Conservation (phyloP, 148 eudicot species). For the Rhododendron henanense region DNA sequence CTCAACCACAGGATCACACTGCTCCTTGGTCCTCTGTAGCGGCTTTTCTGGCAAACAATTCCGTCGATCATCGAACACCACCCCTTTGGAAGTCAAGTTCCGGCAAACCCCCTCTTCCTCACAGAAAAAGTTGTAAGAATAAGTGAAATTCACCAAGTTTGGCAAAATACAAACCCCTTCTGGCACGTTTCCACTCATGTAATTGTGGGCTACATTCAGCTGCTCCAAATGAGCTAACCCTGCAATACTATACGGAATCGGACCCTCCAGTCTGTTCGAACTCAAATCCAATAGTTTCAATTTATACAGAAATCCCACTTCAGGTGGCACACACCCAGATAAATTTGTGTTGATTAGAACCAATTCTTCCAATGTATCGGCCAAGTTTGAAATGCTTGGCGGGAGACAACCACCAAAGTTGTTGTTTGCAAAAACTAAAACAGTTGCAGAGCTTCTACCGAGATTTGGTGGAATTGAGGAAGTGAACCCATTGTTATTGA, state of each 20-base stretch:
- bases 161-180: conserved; percentile 59
- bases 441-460: conserved; percentile 44
- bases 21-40: conserved; percentile 63
- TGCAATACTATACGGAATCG: conserved; percentile 54
- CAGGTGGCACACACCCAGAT: conserved; percentile 57
- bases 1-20: conserved; percentile 42
- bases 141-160: conserved; percentile 45
- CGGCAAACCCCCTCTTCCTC: conserved; percentile 58
- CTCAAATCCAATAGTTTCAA: conserved; percentile 58
- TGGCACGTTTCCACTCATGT: conserved; percentile 52
- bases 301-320: conserved; percentile 57
- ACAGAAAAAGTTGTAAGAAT: conserved; percentile 60
- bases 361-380: conserved; percentile 53
- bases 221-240: conserved; percentile 55
- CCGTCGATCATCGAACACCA: conserved; percentile 46
- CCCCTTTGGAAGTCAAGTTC: conserved; percentile 42
- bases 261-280: conserved; percentile 45
- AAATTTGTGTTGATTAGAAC: conserved; percentile 49
- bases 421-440: conserved; percentile 64
- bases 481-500: conserved; percentile 54
- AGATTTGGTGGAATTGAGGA: conserved; percentile 45
- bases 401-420: conserved; percentile 54
- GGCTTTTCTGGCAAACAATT: conserved; percentile 64
- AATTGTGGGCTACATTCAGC: conserved; percentile 57
- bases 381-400: conserved; percentile 55